Evolutionary conservation across 331 rosid genomes (phyloP).

Genomic region (Quercus tomentella): DNA sequence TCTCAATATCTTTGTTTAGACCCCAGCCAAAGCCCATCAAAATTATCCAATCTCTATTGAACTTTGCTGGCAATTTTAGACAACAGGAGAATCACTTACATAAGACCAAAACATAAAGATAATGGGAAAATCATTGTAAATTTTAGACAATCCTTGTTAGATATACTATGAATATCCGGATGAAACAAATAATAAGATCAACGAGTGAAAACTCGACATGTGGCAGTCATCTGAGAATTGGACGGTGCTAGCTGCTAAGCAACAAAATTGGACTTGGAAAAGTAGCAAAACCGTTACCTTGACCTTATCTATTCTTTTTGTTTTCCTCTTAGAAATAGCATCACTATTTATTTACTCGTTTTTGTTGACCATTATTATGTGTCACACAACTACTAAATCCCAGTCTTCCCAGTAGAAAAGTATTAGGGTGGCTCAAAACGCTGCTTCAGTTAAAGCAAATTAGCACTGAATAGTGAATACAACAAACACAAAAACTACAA

Average conservation of each 20-base stretch:
- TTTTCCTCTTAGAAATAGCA: too few relatives aligned
- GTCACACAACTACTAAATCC: neutral
- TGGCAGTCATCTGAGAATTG: constrained; percentile 16
- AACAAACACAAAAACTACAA: too few relatives aligned
- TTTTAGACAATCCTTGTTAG: neutral
- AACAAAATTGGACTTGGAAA: constrained; percentile 2
- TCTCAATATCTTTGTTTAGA: too few relatives aligned
- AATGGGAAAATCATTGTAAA: too few relatives aligned
- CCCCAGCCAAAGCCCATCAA: too few relatives aligned
- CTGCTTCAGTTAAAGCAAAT: neutral
- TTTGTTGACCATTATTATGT: neutral
- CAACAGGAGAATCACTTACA: too few relatives aligned
- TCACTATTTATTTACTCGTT: too few relatives aligned
- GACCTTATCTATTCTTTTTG: neutral
- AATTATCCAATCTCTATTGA: too few relatives aligned
- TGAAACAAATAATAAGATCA: neutral
- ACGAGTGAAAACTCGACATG: neutral
- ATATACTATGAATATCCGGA: neutral
- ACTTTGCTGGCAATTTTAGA: too few relatives aligned
- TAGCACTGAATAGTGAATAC: too few relatives aligned
- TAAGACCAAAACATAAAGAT: too few relatives aligned
- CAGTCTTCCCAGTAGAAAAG: too few relatives aligned
- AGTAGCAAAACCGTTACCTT: neutral
- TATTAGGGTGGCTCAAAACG: neutral
- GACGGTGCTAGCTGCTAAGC: constrained; percentile 20